A percentile compares a stretch with the other conserved stretches of the same genome.
Conservation (phyloP, 768 basidiomycete genomes). For the Trametes sanguinea region DNA sequence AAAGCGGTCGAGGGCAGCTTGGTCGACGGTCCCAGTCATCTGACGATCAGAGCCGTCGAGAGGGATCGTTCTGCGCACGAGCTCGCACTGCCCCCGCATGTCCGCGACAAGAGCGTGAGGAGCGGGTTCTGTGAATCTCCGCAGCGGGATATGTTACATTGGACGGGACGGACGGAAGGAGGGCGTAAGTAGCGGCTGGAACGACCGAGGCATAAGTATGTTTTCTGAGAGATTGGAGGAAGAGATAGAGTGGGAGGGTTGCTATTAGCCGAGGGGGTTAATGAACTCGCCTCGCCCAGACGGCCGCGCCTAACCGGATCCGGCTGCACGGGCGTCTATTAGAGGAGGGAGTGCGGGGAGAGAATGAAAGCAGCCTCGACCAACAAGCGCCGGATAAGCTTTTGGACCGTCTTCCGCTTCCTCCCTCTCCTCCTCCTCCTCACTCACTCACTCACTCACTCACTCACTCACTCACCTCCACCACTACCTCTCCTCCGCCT, state of each 20-base stretch:
- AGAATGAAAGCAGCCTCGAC: not conserved
- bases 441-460: not conserved
- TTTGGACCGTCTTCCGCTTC: constrained; percentile 17
- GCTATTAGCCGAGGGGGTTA: constrained; percentile 1
- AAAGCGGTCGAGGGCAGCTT: not conserved
- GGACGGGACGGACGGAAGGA: too few species aligned
- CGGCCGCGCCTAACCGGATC: not conserved
- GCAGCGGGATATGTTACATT: too few species aligned
- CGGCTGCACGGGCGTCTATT: too few species aligned
- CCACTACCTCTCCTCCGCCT: not conserved
- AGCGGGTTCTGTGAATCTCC: too few species aligned
- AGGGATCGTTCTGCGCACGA: not conserved
- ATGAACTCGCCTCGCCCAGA: not conserved
- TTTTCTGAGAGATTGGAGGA: not conserved
- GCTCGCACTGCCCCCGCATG: too few species aligned
- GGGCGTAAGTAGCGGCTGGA: not conserved
- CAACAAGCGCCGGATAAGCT: constrained; percentile 19
- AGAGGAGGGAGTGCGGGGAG: not conserved
- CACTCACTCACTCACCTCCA: not conserved
- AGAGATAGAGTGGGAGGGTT: not conserved
- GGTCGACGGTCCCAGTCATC: not conserved
- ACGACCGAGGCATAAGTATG: not conserved
- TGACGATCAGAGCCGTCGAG: constrained; percentile 10
- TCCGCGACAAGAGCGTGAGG: too few species aligned
- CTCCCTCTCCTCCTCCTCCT: constrained; percentile 4